Evolutionary conservation across 75 land plant species (phyloP), one percentile per base, ranked within the genome.

Genomic region (Pinus albicaulis): DNA sequence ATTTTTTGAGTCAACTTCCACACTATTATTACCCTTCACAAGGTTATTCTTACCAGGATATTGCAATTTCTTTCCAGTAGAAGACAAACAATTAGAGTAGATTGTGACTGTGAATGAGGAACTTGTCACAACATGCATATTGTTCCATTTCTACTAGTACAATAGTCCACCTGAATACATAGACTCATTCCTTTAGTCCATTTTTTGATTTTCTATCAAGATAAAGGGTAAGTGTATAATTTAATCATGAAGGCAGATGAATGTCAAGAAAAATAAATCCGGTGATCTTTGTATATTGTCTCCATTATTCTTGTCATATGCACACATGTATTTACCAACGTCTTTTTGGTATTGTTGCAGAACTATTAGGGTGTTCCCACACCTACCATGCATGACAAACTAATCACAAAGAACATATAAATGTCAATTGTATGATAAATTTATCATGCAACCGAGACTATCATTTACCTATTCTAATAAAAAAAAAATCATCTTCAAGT

Each of bases 161-260:
- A 79, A 76, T 68, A 86, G 34, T 17, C 88, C 88, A 57, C 86
- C 87, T 86, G 87, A 25, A 86, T 86, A 15, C 87, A 86, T 3
- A 85, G 83, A 4, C 8, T 76, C 86, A 59, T 86, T 6, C 87
- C 36, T 66, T 73, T 24, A 80, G 74, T 5, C 76, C 70, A 61
- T 76, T 82, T 36, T 86, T 86, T 41, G 83, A 81, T 10, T n/a
- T 38, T 4, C 48, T 44, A 14, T 88, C 74, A 41, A 85, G 74
- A 74, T 57, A 73, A 80, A 94, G 90, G 94, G 94, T 4, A 85
- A 76, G 14, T 82, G 72, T 88, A 74, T 57, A 78, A 17, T 82
- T 69, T 88, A 96, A 3, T 98, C 98, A 17, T 76, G 88, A 12
- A 88, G 61, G 88, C 98, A 96, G 55, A 80, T 83, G 11, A 94